A percentile compares a stretch with the other conserved stretches of the same genome.
Evolutionary conservation across 129 eudicot species (phyloP).

Genomic region (Solidago caesia): DNA sequence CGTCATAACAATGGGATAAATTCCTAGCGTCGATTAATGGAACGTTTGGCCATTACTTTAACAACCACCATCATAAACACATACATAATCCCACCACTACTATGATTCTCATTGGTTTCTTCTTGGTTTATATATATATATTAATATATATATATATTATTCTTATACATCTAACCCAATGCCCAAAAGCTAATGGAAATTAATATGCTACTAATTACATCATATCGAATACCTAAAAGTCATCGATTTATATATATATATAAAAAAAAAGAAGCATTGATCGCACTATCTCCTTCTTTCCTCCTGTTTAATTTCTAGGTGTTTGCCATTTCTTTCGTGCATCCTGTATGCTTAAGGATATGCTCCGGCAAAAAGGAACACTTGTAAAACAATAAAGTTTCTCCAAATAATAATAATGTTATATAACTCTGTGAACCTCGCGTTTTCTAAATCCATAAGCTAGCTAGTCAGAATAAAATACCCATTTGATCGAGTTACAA

Average conservation of each 20-base stretch:
- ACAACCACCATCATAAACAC: conserved; percentile 27
- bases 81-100: conserved; percentile 22
- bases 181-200: neutral
- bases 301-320: neutral
- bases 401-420: neutral
- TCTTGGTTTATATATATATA: neutral
- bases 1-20: conserved; percentile 20
- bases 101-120: conserved; percentile 23
- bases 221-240: conserved; percentile 18
- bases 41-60: conserved; percentile 22
- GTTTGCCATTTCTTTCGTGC: neutral
- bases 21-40: conserved; percentile 27
- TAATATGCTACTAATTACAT: conserved; percentile 14
- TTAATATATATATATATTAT: neutral
- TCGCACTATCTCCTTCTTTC: neutral
- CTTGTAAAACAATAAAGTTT: neutral
- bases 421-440: neutral
- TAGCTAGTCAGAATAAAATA: neutral
- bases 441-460: conserved; percentile 4
- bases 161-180: conserved; percentile 4
- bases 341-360: conserved; percentile 12
- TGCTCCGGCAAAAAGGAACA: conserved; percentile 2
- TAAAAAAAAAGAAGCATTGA: neutral
- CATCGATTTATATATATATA: neutral
- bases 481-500: neutral